Evolutionary conservation across 805 yeast species (phyloP).

Genomic region (Lachancea kluyveri): DNA sequence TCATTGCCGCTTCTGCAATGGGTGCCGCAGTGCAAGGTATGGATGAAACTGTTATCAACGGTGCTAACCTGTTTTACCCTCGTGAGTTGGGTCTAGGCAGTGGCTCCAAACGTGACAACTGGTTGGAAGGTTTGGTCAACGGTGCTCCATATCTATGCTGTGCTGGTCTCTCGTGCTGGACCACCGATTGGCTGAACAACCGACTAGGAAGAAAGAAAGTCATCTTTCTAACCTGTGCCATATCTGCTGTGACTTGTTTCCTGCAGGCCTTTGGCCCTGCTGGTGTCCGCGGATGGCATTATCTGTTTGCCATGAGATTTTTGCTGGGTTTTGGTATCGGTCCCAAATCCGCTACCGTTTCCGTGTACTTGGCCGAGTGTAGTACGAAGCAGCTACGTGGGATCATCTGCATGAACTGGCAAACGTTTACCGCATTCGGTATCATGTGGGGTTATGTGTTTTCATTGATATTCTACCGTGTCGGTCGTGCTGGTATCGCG

Average conservation of each 20-base stretch:
- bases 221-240: constrained; percentile 55
- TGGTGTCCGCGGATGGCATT: constrained; percentile 53
- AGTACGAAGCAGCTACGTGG: constrained; percentile 60
- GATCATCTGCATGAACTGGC: constrained; percentile 68
- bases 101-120: constrained; percentile 42
- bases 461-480: constrained; percentile 54
- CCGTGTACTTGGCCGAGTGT: constrained; percentile 64
- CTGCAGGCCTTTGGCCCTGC: constrained; percentile 54
- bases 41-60: constrained; percentile 73
- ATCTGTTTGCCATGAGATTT: constrained; percentile 60
- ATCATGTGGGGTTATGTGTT: constrained; percentile 67
- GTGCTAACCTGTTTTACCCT: constrained; percentile 63
- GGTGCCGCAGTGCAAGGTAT: constrained; percentile 79
- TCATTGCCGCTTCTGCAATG: constrained; percentile 63
- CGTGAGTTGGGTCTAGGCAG: constrained; percentile 43
- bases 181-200: constrained; percentile 53
- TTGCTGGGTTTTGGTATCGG: constrained; percentile 65
- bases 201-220: constrained; percentile 59
- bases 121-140: constrained; percentile 55
- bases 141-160: constrained; percentile 68
- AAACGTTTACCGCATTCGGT: constrained; percentile 68
- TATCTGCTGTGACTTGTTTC: constrained; percentile 56
- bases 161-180: constrained; percentile 55
- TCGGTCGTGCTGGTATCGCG: constrained; percentile 33
- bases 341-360: constrained; percentile 70